phyloP scores from a whole-genome alignment of 2,329 filamentous ascomycete species.

The Fusarium floridanum region DNA sequence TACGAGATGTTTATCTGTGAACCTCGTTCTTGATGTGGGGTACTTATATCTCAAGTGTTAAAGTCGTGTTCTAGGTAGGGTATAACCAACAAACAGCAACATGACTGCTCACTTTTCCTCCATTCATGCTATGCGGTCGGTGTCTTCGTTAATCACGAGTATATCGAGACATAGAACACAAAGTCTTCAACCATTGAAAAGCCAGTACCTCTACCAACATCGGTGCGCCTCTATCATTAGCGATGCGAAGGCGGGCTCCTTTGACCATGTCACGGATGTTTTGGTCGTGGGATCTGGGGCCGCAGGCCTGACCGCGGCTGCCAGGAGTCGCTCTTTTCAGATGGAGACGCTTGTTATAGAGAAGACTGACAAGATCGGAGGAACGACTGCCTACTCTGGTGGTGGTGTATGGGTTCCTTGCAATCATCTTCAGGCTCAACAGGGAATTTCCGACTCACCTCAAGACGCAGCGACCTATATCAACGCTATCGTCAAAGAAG shows the following conservation, averaged over 20 bases:
- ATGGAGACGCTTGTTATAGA: neutral
- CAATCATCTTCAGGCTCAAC: neutral
- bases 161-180: too few species aligned
- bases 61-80: neutral
- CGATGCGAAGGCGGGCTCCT: neutral
- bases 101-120: neutral
- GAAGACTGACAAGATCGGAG: neutral
- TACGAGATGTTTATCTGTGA: neutral
- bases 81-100: neutral
- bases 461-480: neutral
- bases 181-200: neutral
- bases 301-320: neutral
- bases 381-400: neutral
- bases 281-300: neutral
- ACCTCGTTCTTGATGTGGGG: neutral
- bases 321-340: neutral
- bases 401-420: neutral
- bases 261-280: neutral
- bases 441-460: neutral
- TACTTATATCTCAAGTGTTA: neutral
- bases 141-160: neutral
- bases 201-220: neutral
- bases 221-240: neutral
- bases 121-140: neutral
- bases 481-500: neutral